These are phyloP conservation scores for Salix exigua DNA, from an alignment of 345 rosid species.

Conservation along the genomic window DNA sequence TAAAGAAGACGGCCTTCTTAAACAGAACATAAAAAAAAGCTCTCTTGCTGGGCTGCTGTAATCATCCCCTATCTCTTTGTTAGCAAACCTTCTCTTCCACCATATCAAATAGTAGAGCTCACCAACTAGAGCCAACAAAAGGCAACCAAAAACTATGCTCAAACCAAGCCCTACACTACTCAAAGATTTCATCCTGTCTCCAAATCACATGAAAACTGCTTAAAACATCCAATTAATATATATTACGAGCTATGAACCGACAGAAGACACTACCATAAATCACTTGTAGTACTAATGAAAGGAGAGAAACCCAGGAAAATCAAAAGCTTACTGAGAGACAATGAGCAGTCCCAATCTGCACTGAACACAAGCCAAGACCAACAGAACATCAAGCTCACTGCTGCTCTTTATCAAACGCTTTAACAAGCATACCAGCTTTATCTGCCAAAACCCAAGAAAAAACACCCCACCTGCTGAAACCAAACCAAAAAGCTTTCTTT, in stretches of 20 bases:
- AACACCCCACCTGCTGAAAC: slow-evolving; percentile 14
- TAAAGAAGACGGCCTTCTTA: slow-evolving; percentile 47
- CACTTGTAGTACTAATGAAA: neutral
- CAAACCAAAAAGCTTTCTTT: slow-evolving; percentile 23
- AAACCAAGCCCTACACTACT: slow-evolving; percentile 91
- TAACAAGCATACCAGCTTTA: slow-evolving; percentile 21
- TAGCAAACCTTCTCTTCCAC: slow-evolving; percentile 69
- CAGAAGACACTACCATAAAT: slow-evolving; percentile 6
- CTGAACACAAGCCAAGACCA: slow-evolving; percentile 18
- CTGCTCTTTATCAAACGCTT: slow-evolving; percentile 23
- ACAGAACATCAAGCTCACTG: slow-evolving; percentile 11
- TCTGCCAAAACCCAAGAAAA: slow-evolving; percentile 14
- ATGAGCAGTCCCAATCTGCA: slow-evolving; percentile 29
- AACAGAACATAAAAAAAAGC: slow-evolving; percentile 70
- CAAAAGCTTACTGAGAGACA: slow-evolving; percentile 1
- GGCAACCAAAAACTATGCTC: slow-evolving; percentile 81
- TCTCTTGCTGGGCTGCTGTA: slow-evolving; percentile 70
- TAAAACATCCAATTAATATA: neutral
- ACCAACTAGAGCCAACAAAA: slow-evolving; percentile 71
- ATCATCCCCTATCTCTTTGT: slow-evolving; percentile 49
- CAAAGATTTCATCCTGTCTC: slow-evolving; percentile 69
- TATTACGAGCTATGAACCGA: neutral
- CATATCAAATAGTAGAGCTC: slow-evolving; percentile 90
- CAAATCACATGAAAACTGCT: slow-evolving; percentile 5
- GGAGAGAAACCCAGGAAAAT: neutral